A percentile compares a stretch with the other conserved stretches of the same genome.
These are phyloP conservation scores for Cyclospora cayetanensis DNA, from an alignment of 169 alveolate species.

Conservation along the genomic window DNA sequence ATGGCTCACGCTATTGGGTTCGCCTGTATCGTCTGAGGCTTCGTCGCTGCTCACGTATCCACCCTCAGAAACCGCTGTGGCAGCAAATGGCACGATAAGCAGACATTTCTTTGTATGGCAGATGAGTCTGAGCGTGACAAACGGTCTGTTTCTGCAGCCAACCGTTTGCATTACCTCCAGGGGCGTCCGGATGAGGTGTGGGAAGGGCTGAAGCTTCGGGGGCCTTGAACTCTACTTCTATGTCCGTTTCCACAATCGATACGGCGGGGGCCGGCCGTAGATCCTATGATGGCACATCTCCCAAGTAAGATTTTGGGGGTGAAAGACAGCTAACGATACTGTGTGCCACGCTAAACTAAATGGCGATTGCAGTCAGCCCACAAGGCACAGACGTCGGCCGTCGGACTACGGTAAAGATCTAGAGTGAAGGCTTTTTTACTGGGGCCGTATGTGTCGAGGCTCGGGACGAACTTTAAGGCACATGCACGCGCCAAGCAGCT, in stretches of 20 bases:
- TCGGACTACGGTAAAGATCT: neutral
- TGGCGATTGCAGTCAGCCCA: neutral
- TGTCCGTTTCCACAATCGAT: slow-evolving; percentile 92
- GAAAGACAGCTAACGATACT: neutral
- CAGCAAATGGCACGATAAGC: neutral
- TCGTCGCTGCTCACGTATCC: neutral
- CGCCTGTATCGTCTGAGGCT: neutral
- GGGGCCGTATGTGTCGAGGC: too few species aligned
- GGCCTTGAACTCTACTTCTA: slow-evolving; percentile 92
- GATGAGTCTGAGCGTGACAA: too few species aligned
- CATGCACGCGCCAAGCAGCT: too few species aligned
- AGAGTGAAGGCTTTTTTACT: too few species aligned
- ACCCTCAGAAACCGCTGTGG: neutral
- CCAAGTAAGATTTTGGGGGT: neutral
- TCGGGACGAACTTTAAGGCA: too few species aligned
- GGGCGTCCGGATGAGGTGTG: neutral
- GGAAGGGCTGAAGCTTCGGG: slow-evolving; percentile 82
- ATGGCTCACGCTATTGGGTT: neutral
- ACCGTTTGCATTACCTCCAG: neutral
- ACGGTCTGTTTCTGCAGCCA: neutral
- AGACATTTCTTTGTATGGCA: neutral
- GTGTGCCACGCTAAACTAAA: neutral
- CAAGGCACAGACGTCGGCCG: neutral
- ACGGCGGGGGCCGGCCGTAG: slow-evolving; percentile 89
- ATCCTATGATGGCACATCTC: slow-evolving; percentile 30